Conservation (phyloP, 805 yeast genomes). For the Middelhovenomyces tepae region DNA sequence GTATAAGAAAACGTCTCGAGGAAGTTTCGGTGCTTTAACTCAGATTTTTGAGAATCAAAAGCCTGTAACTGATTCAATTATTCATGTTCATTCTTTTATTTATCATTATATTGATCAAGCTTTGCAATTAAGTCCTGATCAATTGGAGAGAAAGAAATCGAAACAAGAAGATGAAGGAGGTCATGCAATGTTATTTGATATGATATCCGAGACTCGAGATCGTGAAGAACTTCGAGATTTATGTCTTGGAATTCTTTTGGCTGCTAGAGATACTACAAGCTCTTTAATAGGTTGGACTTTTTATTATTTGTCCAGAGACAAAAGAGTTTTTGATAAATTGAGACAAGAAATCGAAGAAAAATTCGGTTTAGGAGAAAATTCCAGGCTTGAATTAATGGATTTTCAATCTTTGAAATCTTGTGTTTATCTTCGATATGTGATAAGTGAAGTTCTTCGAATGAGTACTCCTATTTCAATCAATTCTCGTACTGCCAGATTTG, state of each 20-base stretch:
- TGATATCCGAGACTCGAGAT: too few species aligned
- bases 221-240: constrained; percentile 42
- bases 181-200: too few species aligned
- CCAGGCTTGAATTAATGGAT: too few species aligned
- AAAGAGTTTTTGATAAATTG: constrained; percentile 25
- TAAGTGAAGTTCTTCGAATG: constrained; percentile 41
- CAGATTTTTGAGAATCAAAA: constrained; percentile 29
- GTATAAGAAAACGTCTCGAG: too few species aligned
- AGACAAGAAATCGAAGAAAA: constrained; percentile 31
- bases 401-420: constrained; percentile 44
- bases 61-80: too few species aligned
- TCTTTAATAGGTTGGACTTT: constrained; percentile 39
- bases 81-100: too few species aligned
- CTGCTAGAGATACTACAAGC: constrained; percentile 52
- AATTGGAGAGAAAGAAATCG: too few species aligned
- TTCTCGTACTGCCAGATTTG: constrained; percentile 36
- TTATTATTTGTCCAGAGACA: constrained; percentile 37
- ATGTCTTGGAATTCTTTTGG: constrained; percentile 41
- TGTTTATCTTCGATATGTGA: constrained; percentile 38
- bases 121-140: too few species aligned
- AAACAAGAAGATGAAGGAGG: too few species aligned
- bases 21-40: too few species aligned
- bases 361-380: constrained; percentile 27
- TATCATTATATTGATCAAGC: too few species aligned
- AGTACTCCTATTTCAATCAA: constrained; percentile 46